Evolutionary conservation across 1,139 yeast genomes (phyloP), one percentile per base, ranked within the genome.

Genomic region (Pichia sp.): DNA sequence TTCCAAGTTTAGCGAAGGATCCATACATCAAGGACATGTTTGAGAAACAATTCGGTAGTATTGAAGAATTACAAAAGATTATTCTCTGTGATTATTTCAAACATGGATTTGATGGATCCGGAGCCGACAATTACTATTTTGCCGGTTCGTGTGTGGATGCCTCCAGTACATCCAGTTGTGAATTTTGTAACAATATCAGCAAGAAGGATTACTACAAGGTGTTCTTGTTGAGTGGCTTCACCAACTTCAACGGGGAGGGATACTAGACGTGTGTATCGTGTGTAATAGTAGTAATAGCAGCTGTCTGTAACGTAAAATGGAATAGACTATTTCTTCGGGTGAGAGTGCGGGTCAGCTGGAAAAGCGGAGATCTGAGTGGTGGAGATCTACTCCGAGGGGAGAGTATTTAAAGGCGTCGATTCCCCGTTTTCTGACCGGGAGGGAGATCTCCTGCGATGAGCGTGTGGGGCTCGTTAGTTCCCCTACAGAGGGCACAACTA

Each of bases 111-210:
- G 90, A 84, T 60, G 81, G 89, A 2, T 79, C 86, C 8, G 93
- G 93, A 38, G 89, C 89, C 8, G 88, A 83, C 58, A 83, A 85
- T 62, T 83, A 81, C 62, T 84, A 80, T 61, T 84, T 83, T 71
- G 86, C 89, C 22, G 93, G 93, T 1, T 79, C 86, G 2, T 84
- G 93, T 65, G 84, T 84, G 48, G 93, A 84, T 61, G 93, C 91
- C 20, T 73, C 91, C 45, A 67, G 85, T 44, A 84, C 93, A 0
- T 77, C 85, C 46, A 87, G 90, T 1, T 85, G 91, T 87, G 85
- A 84, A 58, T 85, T 87, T 75, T 83, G 89, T 45, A 84, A 85
- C 59, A 74, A 75, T 50, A 79, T 84, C 39, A 67, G 81, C 28
- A 82, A 82, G 60, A 83, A 83, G 59, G 71, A 74, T 10, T 84